Evolutionary conservation across 805 yeast genomes (phyloP), one percentile per base, ranked within the genome.

Genomic region (Metschnikowia lunata): DNA sequence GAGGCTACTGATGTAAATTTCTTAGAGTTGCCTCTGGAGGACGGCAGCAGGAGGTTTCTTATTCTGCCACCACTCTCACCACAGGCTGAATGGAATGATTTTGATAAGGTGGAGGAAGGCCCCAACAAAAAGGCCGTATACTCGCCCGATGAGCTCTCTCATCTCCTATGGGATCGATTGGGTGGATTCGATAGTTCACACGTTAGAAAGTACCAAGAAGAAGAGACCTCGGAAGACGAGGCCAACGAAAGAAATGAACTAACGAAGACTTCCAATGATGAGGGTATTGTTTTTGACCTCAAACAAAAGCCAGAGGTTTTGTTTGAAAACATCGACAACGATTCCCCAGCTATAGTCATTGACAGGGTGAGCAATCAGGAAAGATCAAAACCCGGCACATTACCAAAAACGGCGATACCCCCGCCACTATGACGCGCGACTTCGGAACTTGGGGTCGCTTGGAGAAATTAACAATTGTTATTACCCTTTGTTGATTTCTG

Each of bases 51-150:
- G 31, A 44, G 75, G 12, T 71, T 69, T 43, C 63, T 71, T 37
- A 71, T 71, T n/a, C 67, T 71, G 39, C 76, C 76, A 3, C 76
- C 76, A 7, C 50, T 66, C 8, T 69, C 74, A 8, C 76, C 76
- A 0, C 75, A 70, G 3, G 52, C 68, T 0, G 76, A 65, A 36
- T 71, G 76, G 76, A 63, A 69, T 46, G 67, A 68, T 42, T 71
- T 68, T 66, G 63, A 62, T 39, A 66, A 58, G 39, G 64, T 56
- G 0, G 76, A 71, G 47, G 75, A 70, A 10, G 71, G 72, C 0
- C 76, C 76, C 8, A 63, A 64, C 42, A 52, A 56, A 28, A 58
- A 62, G 39, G 44, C 73, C 0, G 57, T 71, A 6, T 60, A 60
- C 42, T 62, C 72, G 13, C 70, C 72, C 0, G 58, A 59, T 30